A percentile compares a stretch with the other conserved stretches of the same genome.
Conservation (phyloP, 768 basidiomycete species). For the Suillus subaureus region DNA sequence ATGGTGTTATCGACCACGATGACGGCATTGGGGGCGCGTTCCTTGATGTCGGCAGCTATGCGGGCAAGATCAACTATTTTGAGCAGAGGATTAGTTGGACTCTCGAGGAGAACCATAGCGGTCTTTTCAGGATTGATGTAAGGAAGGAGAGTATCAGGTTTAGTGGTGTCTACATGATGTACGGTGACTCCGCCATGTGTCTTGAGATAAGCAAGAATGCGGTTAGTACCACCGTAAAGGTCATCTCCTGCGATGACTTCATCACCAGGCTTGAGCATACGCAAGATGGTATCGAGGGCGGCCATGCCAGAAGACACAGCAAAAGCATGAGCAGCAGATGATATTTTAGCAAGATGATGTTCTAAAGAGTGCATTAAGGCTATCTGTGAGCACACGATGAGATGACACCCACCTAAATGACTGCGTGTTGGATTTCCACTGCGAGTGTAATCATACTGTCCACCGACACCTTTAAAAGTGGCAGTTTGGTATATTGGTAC, state of each 20-base stretch:
- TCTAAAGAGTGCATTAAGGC: constrained; percentile 49
- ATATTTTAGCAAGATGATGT: constrained; percentile 97
- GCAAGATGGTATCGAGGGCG: constrained; percentile 91
- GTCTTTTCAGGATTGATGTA: constrained; percentile 64
- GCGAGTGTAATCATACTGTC: constrained; percentile 91
- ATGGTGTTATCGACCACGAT: constrained; percentile 97
- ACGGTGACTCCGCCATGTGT: constrained; percentile 87
- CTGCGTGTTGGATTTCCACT: constrained; percentile 97
- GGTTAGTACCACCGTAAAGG: constrained; percentile 96
- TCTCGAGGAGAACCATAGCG: constrained; percentile 95
- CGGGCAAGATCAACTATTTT: constrained; percentile 90
- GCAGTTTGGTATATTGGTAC: constrained; percentile 98
- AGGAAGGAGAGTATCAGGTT: constrained; percentile 61
- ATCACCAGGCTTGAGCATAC: constrained; percentile 93
- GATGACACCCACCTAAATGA: constrained; percentile 74
- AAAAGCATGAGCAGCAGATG: constrained; percentile 87
- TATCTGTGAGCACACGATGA: background rate
- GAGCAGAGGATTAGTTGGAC: constrained; percentile 95
- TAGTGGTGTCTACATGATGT: constrained; percentile 92
- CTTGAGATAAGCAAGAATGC: constrained; percentile 86
- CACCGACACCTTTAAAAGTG: constrained; percentile 93
- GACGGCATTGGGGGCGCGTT: constrained; percentile 75
- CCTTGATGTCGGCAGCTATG: constrained; percentile 84
- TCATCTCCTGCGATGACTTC: constrained; percentile 97
- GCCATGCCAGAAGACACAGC: constrained; percentile 98